A percentile compares a stretch with the other conserved stretches of the same genome.
Evolutionary conservation across 176 grass and related monocot species (phyloP).

Genomic region (Secale cereale): DNA sequence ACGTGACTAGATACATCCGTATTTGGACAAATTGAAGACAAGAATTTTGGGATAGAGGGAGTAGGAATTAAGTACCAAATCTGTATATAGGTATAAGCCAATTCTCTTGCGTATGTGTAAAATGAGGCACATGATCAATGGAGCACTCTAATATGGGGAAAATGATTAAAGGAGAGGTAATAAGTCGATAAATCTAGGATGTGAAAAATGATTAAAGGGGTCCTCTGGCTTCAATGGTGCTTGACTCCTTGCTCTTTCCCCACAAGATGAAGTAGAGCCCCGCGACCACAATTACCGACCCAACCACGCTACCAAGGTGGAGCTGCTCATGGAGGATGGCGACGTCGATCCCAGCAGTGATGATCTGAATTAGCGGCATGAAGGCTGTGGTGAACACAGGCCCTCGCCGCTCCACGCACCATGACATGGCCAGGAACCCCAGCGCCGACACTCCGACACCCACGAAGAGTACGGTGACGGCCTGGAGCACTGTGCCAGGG

Average conservation of each 20-base stretch:
- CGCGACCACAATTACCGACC: constrained; percentile 44
- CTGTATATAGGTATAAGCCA: too few relatives aligned
- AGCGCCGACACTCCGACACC: constrained; percentile 56
- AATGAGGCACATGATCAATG: too few relatives aligned
- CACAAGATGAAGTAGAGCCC: constrained; percentile 67
- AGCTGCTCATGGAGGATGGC: constrained; percentile 65
- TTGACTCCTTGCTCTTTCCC: constrained; percentile 64
- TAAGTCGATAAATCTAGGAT: too few relatives aligned
- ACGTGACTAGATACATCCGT: too few relatives aligned
- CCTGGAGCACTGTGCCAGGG: constrained; percentile 44
- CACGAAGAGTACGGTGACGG: constrained; percentile 48
- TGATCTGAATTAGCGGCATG: constrained; percentile 68
- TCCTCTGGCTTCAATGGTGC: background rate
- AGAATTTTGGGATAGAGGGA: too few relatives aligned
- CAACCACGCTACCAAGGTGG: background rate
- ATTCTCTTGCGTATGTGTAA: too few relatives aligned
- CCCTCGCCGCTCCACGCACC: constrained; percentile 26
- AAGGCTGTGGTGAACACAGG: constrained; percentile 75
- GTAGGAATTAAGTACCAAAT: too few relatives aligned
- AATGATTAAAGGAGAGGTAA: too few relatives aligned
- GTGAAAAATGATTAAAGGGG: too few relatives aligned
- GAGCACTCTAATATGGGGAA: too few relatives aligned
- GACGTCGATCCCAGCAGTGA: constrained; percentile 59
- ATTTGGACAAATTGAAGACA: too few relatives aligned
- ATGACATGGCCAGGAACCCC: constrained; percentile 68